phyloP scores from a whole-genome alignment of 225 moss, liverwort and hornwort genomes.

The Polytrichum commune region DNA sequence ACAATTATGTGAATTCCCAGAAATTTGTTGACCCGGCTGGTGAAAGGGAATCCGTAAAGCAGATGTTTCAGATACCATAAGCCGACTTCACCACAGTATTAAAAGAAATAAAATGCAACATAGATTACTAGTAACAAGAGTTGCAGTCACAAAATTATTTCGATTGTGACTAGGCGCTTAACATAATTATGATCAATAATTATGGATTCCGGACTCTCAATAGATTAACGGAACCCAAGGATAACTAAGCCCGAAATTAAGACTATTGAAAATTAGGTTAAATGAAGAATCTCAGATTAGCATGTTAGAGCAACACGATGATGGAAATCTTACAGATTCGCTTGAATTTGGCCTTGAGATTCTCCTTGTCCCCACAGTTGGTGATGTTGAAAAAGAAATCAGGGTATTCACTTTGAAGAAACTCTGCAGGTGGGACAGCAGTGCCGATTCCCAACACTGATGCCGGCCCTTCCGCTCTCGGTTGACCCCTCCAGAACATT shows the following conservation, averaged over 20 bases:
- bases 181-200: background rate
- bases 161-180: no score
- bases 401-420: slow-evolving; percentile 28
- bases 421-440: slow-evolving; percentile 25
- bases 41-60: no score
- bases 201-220: background rate
- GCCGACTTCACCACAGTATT: no score
- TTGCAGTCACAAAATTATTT: no score
- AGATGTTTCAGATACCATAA: no score
- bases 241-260: background rate
- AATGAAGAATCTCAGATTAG: background rate
- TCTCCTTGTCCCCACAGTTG: slow-evolving; percentile 22
- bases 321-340: slow-evolving; percentile 24
- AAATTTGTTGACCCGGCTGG: no score
- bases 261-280: background rate
- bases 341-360: slow-evolving; percentile 37
- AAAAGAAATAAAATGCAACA: no score
- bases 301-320: background rate
- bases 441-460: slow-evolving; percentile 38
- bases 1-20: background rate
- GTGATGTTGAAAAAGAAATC: slow-evolving; percentile 27
- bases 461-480: slow-evolving; percentile 28
- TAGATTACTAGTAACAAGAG: no score
- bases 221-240: background rate
- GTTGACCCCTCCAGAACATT: slow-evolving; percentile 13